Base-by-base conservation (phyloP, 805 yeast species). In the Nakazawaea ambrosiae region DNA sequence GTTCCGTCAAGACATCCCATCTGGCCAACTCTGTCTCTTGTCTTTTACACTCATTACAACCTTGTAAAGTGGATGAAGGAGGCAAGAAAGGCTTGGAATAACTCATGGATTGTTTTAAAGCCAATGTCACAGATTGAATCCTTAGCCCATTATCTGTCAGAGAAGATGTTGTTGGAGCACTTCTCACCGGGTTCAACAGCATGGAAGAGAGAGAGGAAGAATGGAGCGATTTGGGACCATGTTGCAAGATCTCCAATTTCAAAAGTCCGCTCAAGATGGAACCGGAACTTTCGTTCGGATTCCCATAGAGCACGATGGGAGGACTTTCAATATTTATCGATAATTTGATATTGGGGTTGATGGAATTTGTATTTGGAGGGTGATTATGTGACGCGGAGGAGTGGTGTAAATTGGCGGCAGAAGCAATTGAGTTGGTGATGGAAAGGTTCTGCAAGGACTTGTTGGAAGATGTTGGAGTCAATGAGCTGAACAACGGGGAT, bases 261-360 rank as follows among this genome's bases (percentile, higher is more conserved):
- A 92, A 60, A 8, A 86, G 64, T 0, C 99, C 99, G 24, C 88
- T 76, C 24, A 92, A 62, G 18, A 90, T 68, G 4, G 95, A 82
- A 1, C 99, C 98, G 0, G 94, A 70, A 2, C 92, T 78, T 42
- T 85, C 92, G 7, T 60, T 57, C 3, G 89, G 82, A 1, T 70
- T 59, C 0, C 98, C 98, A 52, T 84, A 90, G 39, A 92, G 61
- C 32, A 86, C 75, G 27, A 89, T 69, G 0, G 99, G 98, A 1
- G 97, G 97, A 2, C 94, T 81, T 54, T 92, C 99, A 17, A 92
- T 64, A 27, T 68, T 67, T 24, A 89, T 68, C 1, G 77, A 54
- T 10, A 85, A 57, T 24, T 70, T 48, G 18, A 60, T 43, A 23
- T 22, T 28, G 15, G 8, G 18, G 29, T 22, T 28, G 9, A 20